phyloP scores from a whole-genome alignment of 2,329 filamentous ascomycete species.

The Elsinoe ampelina region DNA sequence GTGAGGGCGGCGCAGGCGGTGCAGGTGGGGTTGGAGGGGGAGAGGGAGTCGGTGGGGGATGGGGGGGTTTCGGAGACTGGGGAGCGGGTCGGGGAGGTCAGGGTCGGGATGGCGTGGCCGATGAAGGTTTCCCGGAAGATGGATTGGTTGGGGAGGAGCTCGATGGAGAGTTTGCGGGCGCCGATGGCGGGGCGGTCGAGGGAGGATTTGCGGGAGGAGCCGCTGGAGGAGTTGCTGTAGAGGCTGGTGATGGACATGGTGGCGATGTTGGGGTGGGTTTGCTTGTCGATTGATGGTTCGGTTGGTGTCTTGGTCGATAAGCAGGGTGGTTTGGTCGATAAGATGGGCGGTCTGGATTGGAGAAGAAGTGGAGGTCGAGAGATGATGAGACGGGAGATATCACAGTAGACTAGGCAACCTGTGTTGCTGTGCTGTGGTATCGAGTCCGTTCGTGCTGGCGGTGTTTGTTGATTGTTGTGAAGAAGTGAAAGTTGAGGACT shows the following conservation, averaged over 20 bases:
- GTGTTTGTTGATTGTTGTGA: conserved; percentile 5
- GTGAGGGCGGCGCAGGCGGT: conserved; percentile 8
- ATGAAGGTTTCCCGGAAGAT: conserved; percentile 13
- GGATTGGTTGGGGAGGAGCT: conserved; percentile 11
- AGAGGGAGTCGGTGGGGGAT: not conserved
- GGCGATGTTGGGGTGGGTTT: not conserved
- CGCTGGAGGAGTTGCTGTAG: not conserved
- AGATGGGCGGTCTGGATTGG: not conserved
- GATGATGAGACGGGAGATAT: not conserved
- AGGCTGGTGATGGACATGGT: conserved; percentile 10
- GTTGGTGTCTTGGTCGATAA: not conserved
- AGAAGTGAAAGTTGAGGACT: not conserved
- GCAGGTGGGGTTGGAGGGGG: not conserved
- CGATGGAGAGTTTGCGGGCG: conserved; percentile 9
- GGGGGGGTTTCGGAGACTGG: not conserved
- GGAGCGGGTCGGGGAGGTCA: not conserved
- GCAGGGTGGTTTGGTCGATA: not conserved
- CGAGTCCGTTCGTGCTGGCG: not conserved
- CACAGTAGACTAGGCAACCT: conserved; percentile 4
- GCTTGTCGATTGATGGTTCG: conserved; percentile 1
- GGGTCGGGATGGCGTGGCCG: not conserved
- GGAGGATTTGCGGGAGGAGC: conserved; percentile 4
- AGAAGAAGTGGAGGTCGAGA: not conserved
- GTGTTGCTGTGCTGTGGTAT: not conserved
- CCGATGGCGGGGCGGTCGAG: not conserved